Percentiles rank a stretch among this genome's conserved stretches.
phyloP scores from a whole-genome alignment of 495 filamentous ascomycete species.

The Thermothielavioides terrestris region DNA sequence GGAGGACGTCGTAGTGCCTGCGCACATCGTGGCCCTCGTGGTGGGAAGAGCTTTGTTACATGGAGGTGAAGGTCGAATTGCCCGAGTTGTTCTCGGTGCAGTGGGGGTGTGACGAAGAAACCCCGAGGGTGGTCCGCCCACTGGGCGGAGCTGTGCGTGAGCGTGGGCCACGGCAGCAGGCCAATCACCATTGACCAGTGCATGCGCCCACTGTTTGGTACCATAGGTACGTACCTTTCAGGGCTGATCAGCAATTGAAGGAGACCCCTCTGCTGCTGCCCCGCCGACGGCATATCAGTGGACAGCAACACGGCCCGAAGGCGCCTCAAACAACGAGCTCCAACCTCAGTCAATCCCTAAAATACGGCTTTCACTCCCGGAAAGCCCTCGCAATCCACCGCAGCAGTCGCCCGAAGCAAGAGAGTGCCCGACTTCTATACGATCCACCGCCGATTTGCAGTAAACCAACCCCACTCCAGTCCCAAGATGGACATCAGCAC shows the following conservation, averaged over 20 bases:
- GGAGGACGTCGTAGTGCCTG: no score
- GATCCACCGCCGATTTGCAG: no score
- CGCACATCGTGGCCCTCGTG: neutral
- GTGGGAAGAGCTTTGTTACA: neutral
- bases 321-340: no score
- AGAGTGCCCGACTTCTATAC: no score
- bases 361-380: no score
- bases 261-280: neutral
- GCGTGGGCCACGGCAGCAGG: constrained; percentile 1
- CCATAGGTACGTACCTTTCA: neutral
- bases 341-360: no score
- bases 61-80: constrained; percentile 3
- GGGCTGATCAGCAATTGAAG: neutral
- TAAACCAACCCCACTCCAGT: neutral
- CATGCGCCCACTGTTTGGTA: constrained; percentile 8
- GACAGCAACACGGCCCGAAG: no score
- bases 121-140: constrained; percentile 6
- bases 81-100: constrained; percentile 22
- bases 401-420: no score
- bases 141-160: constrained; percentile 4
- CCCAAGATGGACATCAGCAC: constrained; percentile 10
- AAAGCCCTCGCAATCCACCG: no score
- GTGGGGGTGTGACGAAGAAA: constrained; percentile 15
- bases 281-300: constrained; percentile 20
- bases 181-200: constrained; percentile 1